Evolutionary conservation across 2,329 filamentous ascomycete genomes (phyloP).

Genomic region (Sodiomyces alkalinus): DNA sequence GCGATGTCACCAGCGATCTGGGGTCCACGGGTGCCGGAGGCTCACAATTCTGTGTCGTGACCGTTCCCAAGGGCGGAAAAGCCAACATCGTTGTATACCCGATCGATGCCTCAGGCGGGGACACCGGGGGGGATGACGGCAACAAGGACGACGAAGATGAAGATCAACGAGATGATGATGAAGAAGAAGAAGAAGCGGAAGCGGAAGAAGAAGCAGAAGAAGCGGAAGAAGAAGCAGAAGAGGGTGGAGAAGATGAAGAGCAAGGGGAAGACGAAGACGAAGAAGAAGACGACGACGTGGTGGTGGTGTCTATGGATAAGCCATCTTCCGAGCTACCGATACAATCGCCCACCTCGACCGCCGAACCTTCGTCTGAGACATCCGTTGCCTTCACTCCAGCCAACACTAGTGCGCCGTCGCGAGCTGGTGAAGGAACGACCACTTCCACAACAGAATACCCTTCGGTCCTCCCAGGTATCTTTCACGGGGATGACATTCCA

Average conservation of each 20-base stretch:
- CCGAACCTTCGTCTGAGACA: background rate
- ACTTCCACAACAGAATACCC: no score
- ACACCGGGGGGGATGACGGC: conserved; percentile 3
- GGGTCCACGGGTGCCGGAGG: conserved; percentile 48
- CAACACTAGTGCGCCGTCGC: no score
- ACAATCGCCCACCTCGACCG: no score
- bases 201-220: no score
- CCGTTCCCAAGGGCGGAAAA: conserved; percentile 48
- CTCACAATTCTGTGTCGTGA: conserved; percentile 61
- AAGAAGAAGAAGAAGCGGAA: conserved; percentile 6
- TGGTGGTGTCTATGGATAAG: no score
- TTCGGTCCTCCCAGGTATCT: conserved; percentile 30
- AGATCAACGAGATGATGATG: conserved; percentile 8
- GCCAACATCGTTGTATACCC: conserved; percentile 52
- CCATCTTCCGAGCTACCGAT: no score
- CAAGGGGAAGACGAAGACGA: no score
- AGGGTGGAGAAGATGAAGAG: no score
- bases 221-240: no score
- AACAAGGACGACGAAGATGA: conserved; percentile 8
- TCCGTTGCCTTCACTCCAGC: no score
- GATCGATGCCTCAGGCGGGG: conserved; percentile 25
- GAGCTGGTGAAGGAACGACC: no score
- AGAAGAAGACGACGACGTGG: no score
- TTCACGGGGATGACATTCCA: conserved; percentile 31
- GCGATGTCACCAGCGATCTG: conserved; percentile 41